phyloP scores from a whole-genome alignment of 2,329 filamentous ascomycete species.

The Trichoderma brevicompactum region DNA sequence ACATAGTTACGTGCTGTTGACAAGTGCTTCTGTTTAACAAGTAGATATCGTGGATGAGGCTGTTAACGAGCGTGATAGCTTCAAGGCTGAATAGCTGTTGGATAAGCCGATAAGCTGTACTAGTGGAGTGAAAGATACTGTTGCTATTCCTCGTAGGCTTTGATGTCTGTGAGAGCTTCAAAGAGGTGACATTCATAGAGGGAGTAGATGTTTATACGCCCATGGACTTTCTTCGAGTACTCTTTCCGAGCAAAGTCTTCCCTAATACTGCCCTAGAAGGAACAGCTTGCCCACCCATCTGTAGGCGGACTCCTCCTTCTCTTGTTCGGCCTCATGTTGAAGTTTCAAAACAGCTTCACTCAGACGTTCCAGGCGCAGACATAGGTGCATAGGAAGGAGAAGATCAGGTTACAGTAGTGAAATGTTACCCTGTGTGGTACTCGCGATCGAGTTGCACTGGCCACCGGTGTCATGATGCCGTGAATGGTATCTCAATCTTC shows the following conservation, averaged over 20 bases:
- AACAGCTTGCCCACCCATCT: neutral
- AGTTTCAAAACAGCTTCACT: neutral
- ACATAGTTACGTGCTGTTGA: neutral
- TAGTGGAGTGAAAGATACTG: neutral
- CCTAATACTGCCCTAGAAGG: neutral
- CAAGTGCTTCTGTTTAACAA: neutral
- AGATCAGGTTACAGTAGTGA: neutral
- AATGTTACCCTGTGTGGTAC: conserved; percentile 13
- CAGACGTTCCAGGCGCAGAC: neutral
- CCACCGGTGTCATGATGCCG: neutral
- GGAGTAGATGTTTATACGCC: neutral
- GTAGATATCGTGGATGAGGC: neutral
- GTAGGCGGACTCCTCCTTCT: neutral
- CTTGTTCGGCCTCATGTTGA: neutral
- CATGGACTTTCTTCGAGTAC: neutral
- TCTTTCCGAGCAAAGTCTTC: neutral
- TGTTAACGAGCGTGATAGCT: neutral
- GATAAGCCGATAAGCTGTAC: neutral
- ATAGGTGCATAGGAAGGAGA: neutral
- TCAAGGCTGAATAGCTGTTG: neutral
- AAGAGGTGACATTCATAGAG: neutral
- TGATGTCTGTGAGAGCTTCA: neutral
- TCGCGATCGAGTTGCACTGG: conserved; percentile 7
- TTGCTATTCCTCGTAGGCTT: neutral
- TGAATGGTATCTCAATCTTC: neutral